Percentiles rank a stretch among this genome's conserved stretches.
Evolutionary conservation across 1,139 yeast species (phyloP).

Genomic region (Lizanozyma gosingica): DNA sequence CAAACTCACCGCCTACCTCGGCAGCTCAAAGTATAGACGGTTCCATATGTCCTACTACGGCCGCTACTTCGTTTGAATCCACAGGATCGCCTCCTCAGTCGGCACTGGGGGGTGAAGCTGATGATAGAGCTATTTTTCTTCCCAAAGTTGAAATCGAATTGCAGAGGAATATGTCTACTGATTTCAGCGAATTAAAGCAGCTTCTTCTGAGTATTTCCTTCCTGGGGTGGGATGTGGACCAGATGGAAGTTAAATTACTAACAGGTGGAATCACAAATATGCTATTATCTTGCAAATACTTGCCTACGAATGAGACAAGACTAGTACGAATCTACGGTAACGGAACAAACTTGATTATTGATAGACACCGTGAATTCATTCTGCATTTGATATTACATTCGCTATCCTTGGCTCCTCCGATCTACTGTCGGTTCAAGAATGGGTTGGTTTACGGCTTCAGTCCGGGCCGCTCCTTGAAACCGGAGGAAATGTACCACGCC

Average conservation of each 20-base stretch:
- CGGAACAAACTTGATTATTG: conserved; percentile 67
- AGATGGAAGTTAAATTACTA: conserved; percentile 29
- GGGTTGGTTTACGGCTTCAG: conserved; percentile 69
- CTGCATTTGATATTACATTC: conserved; percentile 59
- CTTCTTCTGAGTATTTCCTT: conserved; percentile 30
- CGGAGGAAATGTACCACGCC: conserved; percentile 42
- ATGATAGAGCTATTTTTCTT: neutral
- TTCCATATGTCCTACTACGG: neutral
- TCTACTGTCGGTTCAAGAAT: conserved; percentile 61
- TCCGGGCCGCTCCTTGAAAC: conserved; percentile 56
- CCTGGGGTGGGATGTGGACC: conserved; percentile 19
- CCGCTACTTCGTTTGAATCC: too few species aligned
- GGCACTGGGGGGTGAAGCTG: neutral
- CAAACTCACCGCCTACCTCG: neutral
- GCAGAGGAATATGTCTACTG: neutral
- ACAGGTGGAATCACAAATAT: conserved; percentile 81
- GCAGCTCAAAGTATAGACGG: neutral
- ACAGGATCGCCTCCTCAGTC: neutral
- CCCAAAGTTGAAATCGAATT: neutral
- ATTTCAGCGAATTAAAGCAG: conserved; percentile 7
- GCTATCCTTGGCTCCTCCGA: conserved; percentile 57
- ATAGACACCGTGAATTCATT: conserved; percentile 67
- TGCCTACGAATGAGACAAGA: conserved; percentile 25
- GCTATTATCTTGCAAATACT: conserved; percentile 44
- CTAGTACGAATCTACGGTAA: conserved; percentile 69